Percentiles rank a stretch among this genome's conserved stretches.
Evolutionary conservation across 192 early-diverging fungal species (phyloP).

Genomic region (Backusella mclennaniae): DNA sequence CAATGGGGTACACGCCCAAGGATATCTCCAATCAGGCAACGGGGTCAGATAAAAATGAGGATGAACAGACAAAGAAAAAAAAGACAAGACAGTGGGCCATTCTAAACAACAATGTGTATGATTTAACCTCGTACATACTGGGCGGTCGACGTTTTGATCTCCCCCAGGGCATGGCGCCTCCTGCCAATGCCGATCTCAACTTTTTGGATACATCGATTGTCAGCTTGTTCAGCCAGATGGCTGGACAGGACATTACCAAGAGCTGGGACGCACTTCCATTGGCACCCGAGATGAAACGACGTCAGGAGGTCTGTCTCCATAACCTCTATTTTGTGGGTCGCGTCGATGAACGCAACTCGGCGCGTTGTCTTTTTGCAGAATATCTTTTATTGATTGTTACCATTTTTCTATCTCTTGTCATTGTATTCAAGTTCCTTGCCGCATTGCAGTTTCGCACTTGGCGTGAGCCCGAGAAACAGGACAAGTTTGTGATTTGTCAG

Average conservation of each 20-base stretch:
- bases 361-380: constrained; percentile 76
- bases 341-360: constrained; percentile 79
- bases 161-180: constrained; percentile 30
- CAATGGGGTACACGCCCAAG: constrained; percentile 61
- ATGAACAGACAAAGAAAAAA: constrained; percentile 22
- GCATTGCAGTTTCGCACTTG: constrained; percentile 65
- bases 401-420: constrained; percentile 78
- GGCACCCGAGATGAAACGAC: constrained; percentile 38
- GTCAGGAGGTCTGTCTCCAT: constrained; percentile 73
- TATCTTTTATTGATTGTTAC: constrained; percentile 83
- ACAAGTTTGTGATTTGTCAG: constrained; percentile 75
- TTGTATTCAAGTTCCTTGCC: constrained; percentile 75
- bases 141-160: constrained; percentile 46
- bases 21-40: constrained; percentile 53
- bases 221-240: constrained; percentile 60
- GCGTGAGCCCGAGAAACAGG: constrained; percentile 61
- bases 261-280: constrained; percentile 58
- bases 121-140: constrained; percentile 68
- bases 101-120: constrained; percentile 69
- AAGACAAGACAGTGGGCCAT: constrained; percentile 54
- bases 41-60: background rate
- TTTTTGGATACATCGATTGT: constrained; percentile 63
- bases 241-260: constrained; percentile 61
- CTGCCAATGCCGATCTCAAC: constrained; percentile 40
- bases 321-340: constrained; percentile 83